Evolutionary conservation across 192 early-diverging fungal species (phyloP).

Genomic region (Backusella macrospora): DNA sequence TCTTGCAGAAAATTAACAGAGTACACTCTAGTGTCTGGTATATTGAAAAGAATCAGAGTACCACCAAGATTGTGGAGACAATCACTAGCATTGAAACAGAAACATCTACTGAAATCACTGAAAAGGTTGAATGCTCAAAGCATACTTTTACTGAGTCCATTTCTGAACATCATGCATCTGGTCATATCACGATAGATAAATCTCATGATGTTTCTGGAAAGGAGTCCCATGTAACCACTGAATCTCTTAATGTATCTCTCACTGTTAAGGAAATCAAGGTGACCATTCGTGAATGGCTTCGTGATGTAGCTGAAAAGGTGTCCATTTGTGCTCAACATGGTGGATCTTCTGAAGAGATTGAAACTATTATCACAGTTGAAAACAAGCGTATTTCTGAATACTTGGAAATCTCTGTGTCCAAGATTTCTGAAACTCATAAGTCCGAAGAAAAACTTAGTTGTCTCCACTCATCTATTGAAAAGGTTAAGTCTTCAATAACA

Average conservation of each 20-base stretch:
- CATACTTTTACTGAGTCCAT: background rate
- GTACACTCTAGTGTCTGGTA: conserved; percentile 19
- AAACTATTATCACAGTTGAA: conserved; percentile 9
- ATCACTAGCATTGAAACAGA: conserved; percentile 13
- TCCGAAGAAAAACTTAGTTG: background rate
- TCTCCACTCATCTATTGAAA: conserved; percentile 9
- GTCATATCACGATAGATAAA: background rate
- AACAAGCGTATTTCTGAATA: background rate
- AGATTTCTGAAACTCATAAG: conserved; percentile 14
- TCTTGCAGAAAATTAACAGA: conserved; percentile 10
- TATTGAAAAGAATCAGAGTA: conserved; percentile 1
- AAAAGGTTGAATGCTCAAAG: conserved; percentile 15
- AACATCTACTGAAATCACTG: conserved; percentile 7
- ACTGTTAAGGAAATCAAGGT: conserved; percentile 26
- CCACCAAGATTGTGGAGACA: background rate
- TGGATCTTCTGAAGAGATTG: conserved; percentile 13
- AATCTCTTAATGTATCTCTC: background rate
- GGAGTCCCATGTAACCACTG: background rate
- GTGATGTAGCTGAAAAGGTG: conserved; percentile 21
- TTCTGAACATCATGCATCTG: background rate
- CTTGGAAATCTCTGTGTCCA: conserved; percentile 20
- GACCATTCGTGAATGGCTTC: conserved; percentile 18
- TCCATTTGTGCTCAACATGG: conserved; percentile 12
- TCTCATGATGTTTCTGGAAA: background rate
- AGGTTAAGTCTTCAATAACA: conserved; percentile 11